phyloP scores from a whole-genome alignment of 441 rosid genomes.

The Erodium trifolium region DNA sequence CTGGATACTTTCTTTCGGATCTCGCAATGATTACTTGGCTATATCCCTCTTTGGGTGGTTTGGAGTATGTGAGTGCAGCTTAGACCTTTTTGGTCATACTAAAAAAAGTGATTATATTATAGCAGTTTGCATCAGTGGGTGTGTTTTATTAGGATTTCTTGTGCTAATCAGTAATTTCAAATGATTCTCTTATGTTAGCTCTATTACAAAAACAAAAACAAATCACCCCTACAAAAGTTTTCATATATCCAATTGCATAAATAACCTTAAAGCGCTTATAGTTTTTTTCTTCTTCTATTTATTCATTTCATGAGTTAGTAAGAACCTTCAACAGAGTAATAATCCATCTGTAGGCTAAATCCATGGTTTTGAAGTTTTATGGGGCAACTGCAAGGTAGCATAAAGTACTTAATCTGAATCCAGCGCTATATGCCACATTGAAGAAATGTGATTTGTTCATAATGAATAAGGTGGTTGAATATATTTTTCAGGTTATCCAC shows the following conservation, averaged over 20 bases:
- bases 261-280: neutral
- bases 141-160: neutral
- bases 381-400: constrained; percentile 1
- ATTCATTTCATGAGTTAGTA: neutral
- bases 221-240: neutral
- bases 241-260: neutral
- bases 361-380: neutral
- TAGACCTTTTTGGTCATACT: constrained; percentile 2
- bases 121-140: neutral
- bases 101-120: neutral
- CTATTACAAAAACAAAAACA: neutral
- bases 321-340: neutral
- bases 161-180: neutral
- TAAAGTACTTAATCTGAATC: neutral
- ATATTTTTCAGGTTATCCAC: constrained; percentile 16
- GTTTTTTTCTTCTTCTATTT: neutral
- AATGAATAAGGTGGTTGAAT: neutral
- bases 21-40: constrained; percentile 55
- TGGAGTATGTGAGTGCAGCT: constrained; percentile 50
- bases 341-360: neutral
- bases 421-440: neutral
- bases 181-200: neutral
- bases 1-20: constrained; percentile 59
- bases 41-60: constrained; percentile 62
- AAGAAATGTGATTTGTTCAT: neutral